Evolutionary conservation across 768 basidiomycete species (phyloP).

Genomic region (Sistotremastrum suecicum): DNA sequence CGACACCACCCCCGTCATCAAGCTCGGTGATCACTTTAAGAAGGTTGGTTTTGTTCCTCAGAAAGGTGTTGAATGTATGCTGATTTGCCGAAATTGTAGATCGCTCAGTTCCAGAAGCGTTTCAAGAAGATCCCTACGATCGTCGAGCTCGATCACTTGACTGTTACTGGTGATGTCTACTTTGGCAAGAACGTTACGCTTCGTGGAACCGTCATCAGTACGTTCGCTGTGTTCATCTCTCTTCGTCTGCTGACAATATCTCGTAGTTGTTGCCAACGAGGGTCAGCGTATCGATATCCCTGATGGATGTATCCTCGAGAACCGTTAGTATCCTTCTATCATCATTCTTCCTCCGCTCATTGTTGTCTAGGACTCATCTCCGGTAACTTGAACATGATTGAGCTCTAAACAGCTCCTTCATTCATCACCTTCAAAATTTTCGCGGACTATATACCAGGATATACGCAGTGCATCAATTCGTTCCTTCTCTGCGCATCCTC

Average conservation of each 20-base stretch:
- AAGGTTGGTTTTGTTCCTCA: slow-evolving; percentile 37
- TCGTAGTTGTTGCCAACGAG: slow-evolving; percentile 58
- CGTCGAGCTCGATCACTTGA: slow-evolving; percentile 86
- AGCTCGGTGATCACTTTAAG: slow-evolving; percentile 94
- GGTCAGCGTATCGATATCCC: slow-evolving; percentile 73
- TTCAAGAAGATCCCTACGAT: slow-evolving; percentile 92
- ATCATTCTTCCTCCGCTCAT: slow-evolving; percentile 6
- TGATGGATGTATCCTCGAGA: slow-evolving; percentile 68
- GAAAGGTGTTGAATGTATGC: not conserved
- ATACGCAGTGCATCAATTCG: no score
- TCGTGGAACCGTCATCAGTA: slow-evolving; percentile 78
- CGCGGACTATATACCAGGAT: no score
- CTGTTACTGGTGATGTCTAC: slow-evolving; percentile 82
- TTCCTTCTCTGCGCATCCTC: no score
- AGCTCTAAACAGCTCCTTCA: not conserved
- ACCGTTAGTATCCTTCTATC: slow-evolving; percentile 27
- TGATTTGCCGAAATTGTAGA: slow-evolving; percentile 22
- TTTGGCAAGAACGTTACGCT: slow-evolving; percentile 81
- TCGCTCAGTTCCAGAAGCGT: slow-evolving; percentile 82
- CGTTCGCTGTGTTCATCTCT: slow-evolving; percentile 6
- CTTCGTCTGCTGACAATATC: not conserved
- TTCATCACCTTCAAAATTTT: no score
- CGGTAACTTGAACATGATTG: slow-evolving; percentile 77
- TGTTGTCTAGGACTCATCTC: slow-evolving; percentile 45
- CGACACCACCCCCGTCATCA: slow-evolving; percentile 85